These are phyloP conservation scores for Isatis tinctoria DNA, from an alignment of 345 rosid species.

Conservation along the genomic window DNA sequence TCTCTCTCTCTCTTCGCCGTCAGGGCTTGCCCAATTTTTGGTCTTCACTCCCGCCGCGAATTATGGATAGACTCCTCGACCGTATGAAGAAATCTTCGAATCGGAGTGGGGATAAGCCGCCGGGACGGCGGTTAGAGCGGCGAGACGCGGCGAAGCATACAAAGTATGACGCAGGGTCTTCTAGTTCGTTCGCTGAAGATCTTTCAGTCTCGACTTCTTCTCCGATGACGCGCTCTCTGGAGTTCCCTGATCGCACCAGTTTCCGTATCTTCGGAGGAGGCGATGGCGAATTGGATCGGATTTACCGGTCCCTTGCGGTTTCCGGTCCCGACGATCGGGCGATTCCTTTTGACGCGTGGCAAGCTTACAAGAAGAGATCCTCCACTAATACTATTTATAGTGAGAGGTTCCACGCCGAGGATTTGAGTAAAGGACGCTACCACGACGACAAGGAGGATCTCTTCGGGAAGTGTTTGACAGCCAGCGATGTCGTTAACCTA, in stretches of 20 bases:
- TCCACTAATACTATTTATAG: slow-evolving; percentile 43
- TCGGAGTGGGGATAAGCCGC: neutral
- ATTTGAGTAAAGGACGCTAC: neutral
- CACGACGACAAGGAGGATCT: slow-evolving; percentile 50
- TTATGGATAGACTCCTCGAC: neutral
- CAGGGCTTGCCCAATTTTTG: neutral
- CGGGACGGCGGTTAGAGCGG: neutral
- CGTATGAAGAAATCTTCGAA: neutral
- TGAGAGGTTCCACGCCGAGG: slow-evolving; percentile 18
- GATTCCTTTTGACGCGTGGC: slow-evolving; percentile 69
- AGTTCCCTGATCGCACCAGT: slow-evolving; percentile 45
- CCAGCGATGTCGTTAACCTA: slow-evolving; percentile 64
- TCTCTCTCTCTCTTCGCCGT: neutral
- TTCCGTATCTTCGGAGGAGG: slow-evolving; percentile 58
- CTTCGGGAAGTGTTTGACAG: slow-evolving; percentile 70
- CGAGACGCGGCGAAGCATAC: neutral
- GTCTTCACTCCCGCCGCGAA: neutral
- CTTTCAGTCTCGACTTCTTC: neutral
- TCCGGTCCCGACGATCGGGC: slow-evolving; percentile 66
- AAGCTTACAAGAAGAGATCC: slow-evolving; percentile 50
- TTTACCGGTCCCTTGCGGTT: slow-evolving; percentile 49
- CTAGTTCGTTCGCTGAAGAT: neutral
- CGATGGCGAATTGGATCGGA: slow-evolving; percentile 59
- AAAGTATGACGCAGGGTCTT: neutral
- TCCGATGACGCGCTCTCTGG: neutral